Evolutionary conservation across 2,329 filamentous ascomycete genomes (phyloP), one percentile per base, ranked within the genome.

Genomic region (Decorospora gaudefroyi): DNA sequence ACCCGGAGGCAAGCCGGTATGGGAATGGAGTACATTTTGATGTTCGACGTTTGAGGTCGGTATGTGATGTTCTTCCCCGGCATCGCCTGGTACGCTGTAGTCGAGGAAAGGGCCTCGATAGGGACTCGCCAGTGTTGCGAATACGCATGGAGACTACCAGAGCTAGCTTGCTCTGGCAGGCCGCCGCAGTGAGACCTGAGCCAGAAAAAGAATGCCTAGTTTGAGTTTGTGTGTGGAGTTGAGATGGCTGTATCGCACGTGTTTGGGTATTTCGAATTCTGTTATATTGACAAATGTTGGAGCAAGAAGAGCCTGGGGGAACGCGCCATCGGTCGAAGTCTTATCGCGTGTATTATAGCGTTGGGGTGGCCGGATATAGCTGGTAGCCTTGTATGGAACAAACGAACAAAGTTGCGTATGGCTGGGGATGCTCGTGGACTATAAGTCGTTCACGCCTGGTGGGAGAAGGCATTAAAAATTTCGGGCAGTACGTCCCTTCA

Each of bases 81-180:
- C 61, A 60, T 73, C 68, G 60, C 67, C 71, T 68, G 68, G 68
- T 60, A 70, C 67, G 69, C 52, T 65, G 63, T 75, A 74, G 68
- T 74, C 70, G 69, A 75, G 73, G 66, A 68, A 69, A 59, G 69
- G 72, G 62, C 72, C 72, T 68, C 73, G 69, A 67, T 72, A 67
- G 64, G 67, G 61, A 67, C 73, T 72, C 72, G 74, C 74, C 73
- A 77, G 73, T 66, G 67, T 75, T 74, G 74, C 74, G 65, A 74
- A 66, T 72, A 70, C 71, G 72, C 72, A 74, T 75, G 68, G 69
- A 74, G 72, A 72, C 73, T 75, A 73, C 74, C 72, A 74, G 73
- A 75, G 73, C 72, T 69, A 70, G 59, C 65, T 70, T 68, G 72
- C 73, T 74, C 73, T 73, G 71, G 72, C 72, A 75, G 71, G 68